Evolutionary conservation across 371 early-diverging fungal genomes (phyloP).

Genomic region (Circinella umbellata): DNA sequence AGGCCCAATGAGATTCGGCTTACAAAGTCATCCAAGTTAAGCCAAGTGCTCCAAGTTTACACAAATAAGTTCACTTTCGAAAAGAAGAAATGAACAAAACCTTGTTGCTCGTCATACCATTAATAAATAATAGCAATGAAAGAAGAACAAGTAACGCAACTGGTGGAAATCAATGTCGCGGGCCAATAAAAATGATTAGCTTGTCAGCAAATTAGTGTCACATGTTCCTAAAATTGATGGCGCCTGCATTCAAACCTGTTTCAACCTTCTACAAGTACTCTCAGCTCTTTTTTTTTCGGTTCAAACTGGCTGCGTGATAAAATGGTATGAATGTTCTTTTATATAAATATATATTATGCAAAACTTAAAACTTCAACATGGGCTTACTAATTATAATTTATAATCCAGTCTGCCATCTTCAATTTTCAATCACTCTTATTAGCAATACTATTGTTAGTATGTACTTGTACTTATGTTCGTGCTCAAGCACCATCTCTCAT

Average conservation of each 20-base stretch:
- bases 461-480: conserved; percentile 80
- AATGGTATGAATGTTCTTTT: not conserved
- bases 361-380: not conserved
- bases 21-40: no score
- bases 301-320: not conserved
- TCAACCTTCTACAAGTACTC: not conserved
- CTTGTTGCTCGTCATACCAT: no score
- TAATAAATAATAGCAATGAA: no score
- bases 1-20: no score
- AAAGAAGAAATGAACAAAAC: no score
- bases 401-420: conserved; percentile 74
- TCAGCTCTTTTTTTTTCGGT: no score
- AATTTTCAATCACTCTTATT: conserved; percentile 81
- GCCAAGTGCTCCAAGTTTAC: no score
- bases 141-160: no score
- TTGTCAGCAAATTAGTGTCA: no score
- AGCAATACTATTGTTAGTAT: conserved; percentile 73
- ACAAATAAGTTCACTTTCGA: no score
- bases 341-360: not conserved
- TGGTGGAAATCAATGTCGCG: no score
- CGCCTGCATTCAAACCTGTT: not conserved
- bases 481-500: conserved; percentile 77
- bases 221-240: not conserved
- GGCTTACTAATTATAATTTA: not conserved
- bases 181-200: no score